phyloP scores from a whole-genome alignment of 1,284 basidiomycete genomes.

The Pyrrhoderma lamaoense region DNA sequence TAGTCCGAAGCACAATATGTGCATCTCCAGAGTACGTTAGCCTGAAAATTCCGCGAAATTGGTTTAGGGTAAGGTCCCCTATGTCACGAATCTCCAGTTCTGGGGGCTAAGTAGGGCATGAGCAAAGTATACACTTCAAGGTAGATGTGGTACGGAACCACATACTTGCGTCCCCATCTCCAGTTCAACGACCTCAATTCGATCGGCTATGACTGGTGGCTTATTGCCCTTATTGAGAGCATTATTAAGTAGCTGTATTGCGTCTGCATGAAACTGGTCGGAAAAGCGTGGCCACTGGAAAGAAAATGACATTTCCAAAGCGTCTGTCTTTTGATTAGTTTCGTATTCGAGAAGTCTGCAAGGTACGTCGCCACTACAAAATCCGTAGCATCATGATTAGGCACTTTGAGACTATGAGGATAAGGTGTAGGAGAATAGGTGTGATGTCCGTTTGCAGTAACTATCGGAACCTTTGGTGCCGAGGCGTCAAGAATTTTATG shows the following conservation, averaged over 20 bases:
- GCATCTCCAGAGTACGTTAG: slow-evolving; percentile 96
- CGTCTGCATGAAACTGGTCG: slow-evolving; percentile 89
- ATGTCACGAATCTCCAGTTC: slow-evolving; percentile 97
- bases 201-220: slow-evolving; percentile 95
- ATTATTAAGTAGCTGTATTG: slow-evolving; percentile 88
- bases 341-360: no score
- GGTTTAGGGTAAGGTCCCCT: slow-evolving; percentile 91
- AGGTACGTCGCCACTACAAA: no score
- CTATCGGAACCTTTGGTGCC: no score
- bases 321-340: no score
- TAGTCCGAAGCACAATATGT: slow-evolving; percentile 90
- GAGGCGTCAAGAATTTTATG: no score
- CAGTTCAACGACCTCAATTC: slow-evolving; percentile 94
- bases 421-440: no score
- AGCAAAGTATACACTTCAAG: background rate
- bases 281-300: slow-evolving; percentile 98
- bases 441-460: no score
- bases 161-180: slow-evolving; percentile 95
- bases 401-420: no score
- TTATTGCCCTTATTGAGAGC: slow-evolving; percentile 97
- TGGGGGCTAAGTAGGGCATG: slow-evolving; percentile 60
- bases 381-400: no score
- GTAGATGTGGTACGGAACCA: slow-evolving; percentile 17
- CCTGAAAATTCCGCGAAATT: slow-evolving; percentile 96
- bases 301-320: slow-evolving; percentile 89